phyloP scores from a whole-genome alignment of 2,329 filamentous ascomycete genomes.

The Penicillium brasilianum region DNA sequence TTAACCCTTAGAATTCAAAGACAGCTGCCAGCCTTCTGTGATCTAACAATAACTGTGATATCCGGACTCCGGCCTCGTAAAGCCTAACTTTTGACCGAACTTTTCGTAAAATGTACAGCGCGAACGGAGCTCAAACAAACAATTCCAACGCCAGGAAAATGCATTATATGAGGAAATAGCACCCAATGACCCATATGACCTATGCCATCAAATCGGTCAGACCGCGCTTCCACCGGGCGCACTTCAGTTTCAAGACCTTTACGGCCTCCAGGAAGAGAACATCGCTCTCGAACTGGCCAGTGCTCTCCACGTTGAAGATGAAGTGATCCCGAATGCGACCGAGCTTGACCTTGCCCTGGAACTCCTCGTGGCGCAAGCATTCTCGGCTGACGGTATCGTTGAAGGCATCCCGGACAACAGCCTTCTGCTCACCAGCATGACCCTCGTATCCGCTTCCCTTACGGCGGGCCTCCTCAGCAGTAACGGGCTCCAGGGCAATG shows the following conservation, averaged over 20 bases:
- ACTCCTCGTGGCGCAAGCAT: slow-evolving; percentile 87
- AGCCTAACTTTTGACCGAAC: slow-evolving; percentile 39
- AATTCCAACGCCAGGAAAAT: slow-evolving; percentile 47
- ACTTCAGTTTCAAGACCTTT: slow-evolving; percentile 84
- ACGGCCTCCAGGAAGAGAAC: slow-evolving; percentile 90
- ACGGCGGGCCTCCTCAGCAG: slow-evolving; percentile 65
- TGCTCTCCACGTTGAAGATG: slow-evolving; percentile 94
- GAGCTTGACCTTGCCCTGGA: slow-evolving; percentile 92
- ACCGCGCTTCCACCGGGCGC: slow-evolving; percentile 55
- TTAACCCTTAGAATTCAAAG: slow-evolving; percentile 28
- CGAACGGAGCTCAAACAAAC: slow-evolving; percentile 33
- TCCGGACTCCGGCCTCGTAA: slow-evolving; percentile 41
- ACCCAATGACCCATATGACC: slow-evolving; percentile 17
- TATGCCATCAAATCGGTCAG: slow-evolving; percentile 50
- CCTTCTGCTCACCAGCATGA: slow-evolving; percentile 79
- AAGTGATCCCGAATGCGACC: slow-evolving; percentile 93
- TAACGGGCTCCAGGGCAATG: slow-evolving; percentile 76
- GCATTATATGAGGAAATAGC: slow-evolving; percentile 37
- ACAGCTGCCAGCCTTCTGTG: slow-evolving; percentile 34
- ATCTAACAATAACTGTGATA: slow-evolving; percentile 34
- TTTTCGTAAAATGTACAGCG: slow-evolving; percentile 44
- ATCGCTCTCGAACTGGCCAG: slow-evolving; percentile 93
- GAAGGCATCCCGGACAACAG: slow-evolving; percentile 85
- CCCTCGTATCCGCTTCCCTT: slow-evolving; percentile 71
- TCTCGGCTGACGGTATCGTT: slow-evolving; percentile 95